Evolutionary conservation across 768 basidiomycete genomes (phyloP), one percentile per base, ranked within the genome.

Genomic region (Termitomyces sp.): DNA sequence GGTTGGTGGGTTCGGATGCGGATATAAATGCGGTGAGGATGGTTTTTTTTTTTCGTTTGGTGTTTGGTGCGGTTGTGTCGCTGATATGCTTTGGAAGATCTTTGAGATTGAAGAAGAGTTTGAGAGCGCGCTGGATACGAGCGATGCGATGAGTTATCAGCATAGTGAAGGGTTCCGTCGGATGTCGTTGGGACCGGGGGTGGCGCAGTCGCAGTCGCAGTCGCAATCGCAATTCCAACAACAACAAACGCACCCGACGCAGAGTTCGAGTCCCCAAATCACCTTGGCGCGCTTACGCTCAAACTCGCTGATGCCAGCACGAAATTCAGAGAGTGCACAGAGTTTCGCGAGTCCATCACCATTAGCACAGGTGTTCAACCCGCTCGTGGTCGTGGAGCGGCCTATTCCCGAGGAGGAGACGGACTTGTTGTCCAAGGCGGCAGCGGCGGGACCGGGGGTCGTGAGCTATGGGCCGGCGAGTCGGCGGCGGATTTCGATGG

Each of bases 101-200:
- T 93, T 93, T 62, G 88, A 92, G 59, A 76, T 93, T 11, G 86
- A 86, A 63, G 86, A 88, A 17, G 82, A 86, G 48, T 71, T 78
- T 24, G 82, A 77, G 5, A 82, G 78, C 60, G 85, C 84, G 7
- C 71, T 86, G 10, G 84, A 84, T 58, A 76, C 71, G 11, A 65
- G 62, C 5, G 82, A 84, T 32, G 64, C 53, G 56, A 38, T 58
- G 65, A 46, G 57, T 63, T 56, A 62, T 61, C 57, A 41, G 9
- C 11, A 21, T 11, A 30, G 14, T 10, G 48, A 37, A 67, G 51
- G 60, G 49, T 72, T 54, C 21, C 61, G 55, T 26, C 60, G 54
- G 19, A 46, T n/a, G 45, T 52, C 58, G n/a, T 51, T 54, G 1
- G 49, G 44, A 28, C 24, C 59, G 30, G 28, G 28, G 5, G 28